phyloP scores from a whole-genome alignment of 345 rosid species.

The Acer negundo region DNA sequence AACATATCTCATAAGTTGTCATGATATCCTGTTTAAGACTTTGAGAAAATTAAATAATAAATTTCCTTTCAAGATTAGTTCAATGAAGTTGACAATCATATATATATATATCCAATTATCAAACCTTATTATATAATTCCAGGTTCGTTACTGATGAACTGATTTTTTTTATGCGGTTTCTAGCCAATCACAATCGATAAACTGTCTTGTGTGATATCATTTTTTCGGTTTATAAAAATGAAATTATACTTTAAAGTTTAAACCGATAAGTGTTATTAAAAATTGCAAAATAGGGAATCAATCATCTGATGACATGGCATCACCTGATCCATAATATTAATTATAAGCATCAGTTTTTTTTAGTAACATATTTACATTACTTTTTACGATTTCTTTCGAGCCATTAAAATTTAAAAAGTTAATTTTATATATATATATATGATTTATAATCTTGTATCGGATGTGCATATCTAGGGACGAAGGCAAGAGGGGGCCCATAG shows the following conservation, averaged over 20 bases:
- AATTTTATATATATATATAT: background rate
- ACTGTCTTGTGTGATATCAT: background rate
- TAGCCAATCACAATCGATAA: background rate
- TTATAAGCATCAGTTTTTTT: background rate
- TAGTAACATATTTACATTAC: background rate
- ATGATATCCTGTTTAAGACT: background rate
- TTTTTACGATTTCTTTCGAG: background rate
- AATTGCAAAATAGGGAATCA: background rate
- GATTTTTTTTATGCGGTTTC: slow-evolving; percentile 8
- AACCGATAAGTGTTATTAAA: background rate
- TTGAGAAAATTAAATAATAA: background rate
- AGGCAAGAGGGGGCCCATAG: too few relatives aligned
- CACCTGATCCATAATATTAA: background rate
- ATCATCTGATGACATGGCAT: background rate
- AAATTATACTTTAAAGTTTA: background rate
- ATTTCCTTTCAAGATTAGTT: slow-evolving; percentile 7
- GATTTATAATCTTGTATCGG: background rate
- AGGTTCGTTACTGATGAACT: background rate
- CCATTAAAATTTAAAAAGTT: too few relatives aligned
- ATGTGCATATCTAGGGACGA: too few relatives aligned
- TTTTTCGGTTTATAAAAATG: background rate
- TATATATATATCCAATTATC: slow-evolving; percentile 3
- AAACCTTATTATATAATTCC: background rate
- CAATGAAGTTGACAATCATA: slow-evolving; percentile 12
- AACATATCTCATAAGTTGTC: background rate